Base-by-base conservation (phyloP, 2,329 filamentous ascomycete species). In the Dryadomyces quercivorus region DNA sequence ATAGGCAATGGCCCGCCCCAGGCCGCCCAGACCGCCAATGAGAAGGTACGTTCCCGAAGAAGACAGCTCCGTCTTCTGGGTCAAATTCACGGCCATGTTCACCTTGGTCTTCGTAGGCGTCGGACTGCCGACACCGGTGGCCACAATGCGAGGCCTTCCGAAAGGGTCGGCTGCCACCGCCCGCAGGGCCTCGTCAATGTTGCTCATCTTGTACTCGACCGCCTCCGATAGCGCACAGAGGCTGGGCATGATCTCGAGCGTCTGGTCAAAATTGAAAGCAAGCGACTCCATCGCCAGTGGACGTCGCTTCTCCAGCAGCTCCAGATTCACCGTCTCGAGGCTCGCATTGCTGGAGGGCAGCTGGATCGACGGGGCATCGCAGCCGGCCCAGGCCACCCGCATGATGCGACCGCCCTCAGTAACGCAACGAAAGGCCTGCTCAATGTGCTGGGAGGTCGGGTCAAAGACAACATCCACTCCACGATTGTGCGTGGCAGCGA, bases 1-100 rank as follows among this genome's bases (percentile, higher is more conserved):
- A 53, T 70, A 66, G 2, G 77, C 73, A 42, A 82, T 74, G 58
- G 71, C 74, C 38, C 71, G 69, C 1, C 80, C 80, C 0, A 84
- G 68, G 12, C 80, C 80, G 16, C 79, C 78, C 0, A 81, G 69
- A 1, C 78, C 78, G 16, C 81, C 81, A 4, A 72, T 70, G 3
- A 84, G 64, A 2, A 83, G 61, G 55, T 83, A 84, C 1, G 76
- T 75, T 0, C 65, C 69, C 1, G 47, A 40, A 0, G 54, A 7
- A 2, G 55, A 56, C 10, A 59, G 50, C 3, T 18, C 12, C 1
- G 18, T 12, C 12, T 40, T 31, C 10, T 21, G 26, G 1, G 50
- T 48, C n/a, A 58, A 22, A 26, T n/a, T 38, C 4, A 56, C 38
- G 1, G 45, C 18, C n/a, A 44, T 51, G 9, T 50, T 53, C 8